These are phyloP conservation scores for Ochetophila trinervis DNA, from an alignment of 306 rosid genomes.

Conservation along the genomic window DNA sequence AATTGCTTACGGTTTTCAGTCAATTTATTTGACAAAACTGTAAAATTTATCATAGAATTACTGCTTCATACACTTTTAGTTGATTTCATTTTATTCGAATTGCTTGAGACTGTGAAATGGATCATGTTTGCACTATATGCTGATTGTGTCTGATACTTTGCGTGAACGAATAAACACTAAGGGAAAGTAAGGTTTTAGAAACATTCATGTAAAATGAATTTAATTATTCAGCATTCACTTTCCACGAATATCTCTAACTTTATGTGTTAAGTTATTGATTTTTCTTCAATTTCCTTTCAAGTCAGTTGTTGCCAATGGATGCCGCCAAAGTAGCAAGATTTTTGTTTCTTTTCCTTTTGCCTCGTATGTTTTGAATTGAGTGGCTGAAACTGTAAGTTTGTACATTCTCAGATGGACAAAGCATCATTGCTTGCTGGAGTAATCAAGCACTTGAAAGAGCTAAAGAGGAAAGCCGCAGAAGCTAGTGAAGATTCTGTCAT, in stretches of 20 bases:
- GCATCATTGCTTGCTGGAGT: conserved; percentile 70
- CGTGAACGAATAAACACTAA: background rate
- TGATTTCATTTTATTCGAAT: background rate
- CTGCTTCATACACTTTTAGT: background rate
- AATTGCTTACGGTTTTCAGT: no score
- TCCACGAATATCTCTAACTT: background rate
- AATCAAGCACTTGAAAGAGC: conserved; percentile 52
- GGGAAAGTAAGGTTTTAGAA: no score
- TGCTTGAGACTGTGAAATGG: background rate
- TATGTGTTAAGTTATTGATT: background rate
- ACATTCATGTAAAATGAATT: no score
- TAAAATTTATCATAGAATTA: background rate
- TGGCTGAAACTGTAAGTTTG: background rate
- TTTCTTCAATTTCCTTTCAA: background rate
- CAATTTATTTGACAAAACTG: no score
- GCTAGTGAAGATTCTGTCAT: conserved; percentile 47
- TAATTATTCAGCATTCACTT: background rate
- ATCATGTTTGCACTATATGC: no score
- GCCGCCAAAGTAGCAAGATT: background rate
- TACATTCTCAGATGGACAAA: conserved; percentile 64
- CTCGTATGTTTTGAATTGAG: background rate
- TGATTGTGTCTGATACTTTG: background rate
- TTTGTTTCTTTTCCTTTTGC: background rate
- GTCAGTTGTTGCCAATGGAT: background rate
- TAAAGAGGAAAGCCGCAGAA: conserved; percentile 53